These are phyloP conservation scores for Cryphonectria nitschkei DNA, from an alignment of 2,329 filamentous ascomycete genomes.

Conservation along the genomic window DNA sequence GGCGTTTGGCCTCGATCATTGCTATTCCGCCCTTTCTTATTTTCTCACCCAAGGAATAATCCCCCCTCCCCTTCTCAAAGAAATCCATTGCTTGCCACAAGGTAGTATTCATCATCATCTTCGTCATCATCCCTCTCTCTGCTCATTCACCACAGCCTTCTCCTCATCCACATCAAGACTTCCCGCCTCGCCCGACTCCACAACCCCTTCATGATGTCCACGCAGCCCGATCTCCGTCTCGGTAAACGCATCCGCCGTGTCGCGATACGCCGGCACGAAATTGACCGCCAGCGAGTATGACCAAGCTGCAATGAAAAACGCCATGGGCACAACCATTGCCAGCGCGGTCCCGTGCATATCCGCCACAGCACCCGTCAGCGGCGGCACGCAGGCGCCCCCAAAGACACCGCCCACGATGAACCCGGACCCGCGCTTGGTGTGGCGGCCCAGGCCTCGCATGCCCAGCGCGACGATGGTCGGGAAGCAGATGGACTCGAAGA, in stretches of 20 bases:
- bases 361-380: conserved; percentile 69
- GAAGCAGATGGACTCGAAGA: conserved; percentile 82
- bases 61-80: too few species aligned
- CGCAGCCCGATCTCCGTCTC: conserved; percentile 48
- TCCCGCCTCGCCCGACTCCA: conserved; percentile 19
- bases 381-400: conserved; percentile 75
- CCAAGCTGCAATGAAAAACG: conserved; percentile 60
- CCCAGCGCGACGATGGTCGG: conserved; percentile 79
- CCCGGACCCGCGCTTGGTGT: conserved; percentile 77
- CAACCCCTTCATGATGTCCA: conserved; percentile 21
- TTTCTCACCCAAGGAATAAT: not conserved
- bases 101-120: too few species aligned
- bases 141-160: conserved; percentile 25
- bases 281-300: conserved; percentile 66
- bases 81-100: too few species aligned
- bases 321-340: conserved; percentile 68
- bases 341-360: conserved; percentile 63
- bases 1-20: not conserved
- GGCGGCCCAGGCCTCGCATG: conserved; percentile 73
- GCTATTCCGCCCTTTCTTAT: not conserved
- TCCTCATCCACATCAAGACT: conserved; percentile 26
- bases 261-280: conserved; percentile 65
- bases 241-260: conserved; percentile 63
- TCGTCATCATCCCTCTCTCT: conserved; percentile 16
- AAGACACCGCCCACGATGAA: conserved; percentile 72